Evolutionary conservation across 2,329 filamentous ascomycete genomes (phyloP).

Genomic region (Penicillium sp.): DNA sequence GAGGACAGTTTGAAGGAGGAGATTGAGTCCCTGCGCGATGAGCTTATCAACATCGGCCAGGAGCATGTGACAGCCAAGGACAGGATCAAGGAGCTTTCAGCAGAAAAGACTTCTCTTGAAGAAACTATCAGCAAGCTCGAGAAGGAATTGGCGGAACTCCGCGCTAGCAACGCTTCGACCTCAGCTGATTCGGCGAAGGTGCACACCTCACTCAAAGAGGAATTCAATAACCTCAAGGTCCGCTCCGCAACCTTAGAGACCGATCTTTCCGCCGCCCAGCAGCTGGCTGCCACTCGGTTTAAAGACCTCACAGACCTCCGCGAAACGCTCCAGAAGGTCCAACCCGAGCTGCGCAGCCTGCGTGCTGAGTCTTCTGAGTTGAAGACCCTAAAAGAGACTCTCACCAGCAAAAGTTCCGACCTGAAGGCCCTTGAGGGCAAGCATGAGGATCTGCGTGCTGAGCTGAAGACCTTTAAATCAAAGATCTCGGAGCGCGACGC

Average conservation of each 20-base stretch:
- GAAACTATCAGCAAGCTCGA: conserved; percentile 60
- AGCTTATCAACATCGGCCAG: conserved; percentile 67
- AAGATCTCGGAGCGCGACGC: conserved; percentile 63
- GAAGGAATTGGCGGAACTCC: conserved; percentile 56
- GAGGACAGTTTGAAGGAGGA: conserved; percentile 73
- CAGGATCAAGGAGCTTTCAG: conserved; percentile 58
- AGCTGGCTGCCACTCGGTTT: conserved; percentile 76
- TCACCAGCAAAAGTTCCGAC: conserved; percentile 54
- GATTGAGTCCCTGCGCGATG: conserved; percentile 72
- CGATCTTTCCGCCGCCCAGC: conserved; percentile 75
- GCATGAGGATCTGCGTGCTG: conserved; percentile 70
- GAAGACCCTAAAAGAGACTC: conserved; percentile 65
- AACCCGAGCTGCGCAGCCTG: conserved; percentile 73
- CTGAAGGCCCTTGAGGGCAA: conserved; percentile 68
- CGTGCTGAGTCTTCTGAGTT: conserved; percentile 67
- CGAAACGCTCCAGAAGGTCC: conserved; percentile 71
- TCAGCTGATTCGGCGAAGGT: conserved; percentile 45
- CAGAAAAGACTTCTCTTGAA: conserved; percentile 59
- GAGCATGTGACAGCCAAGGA: conserved; percentile 79
- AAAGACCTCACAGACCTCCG: conserved; percentile 76
- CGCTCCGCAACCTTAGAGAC: conserved; percentile 64
- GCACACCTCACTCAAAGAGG: conserved; percentile 49
- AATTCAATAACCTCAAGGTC: conserved; percentile 63
- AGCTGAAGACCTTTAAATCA: conserved; percentile 61
- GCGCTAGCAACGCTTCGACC: conserved; percentile 39